Base-by-base conservation (phyloP, 108 stramenopile genomes). In the Conticribra guillardii region DNA sequence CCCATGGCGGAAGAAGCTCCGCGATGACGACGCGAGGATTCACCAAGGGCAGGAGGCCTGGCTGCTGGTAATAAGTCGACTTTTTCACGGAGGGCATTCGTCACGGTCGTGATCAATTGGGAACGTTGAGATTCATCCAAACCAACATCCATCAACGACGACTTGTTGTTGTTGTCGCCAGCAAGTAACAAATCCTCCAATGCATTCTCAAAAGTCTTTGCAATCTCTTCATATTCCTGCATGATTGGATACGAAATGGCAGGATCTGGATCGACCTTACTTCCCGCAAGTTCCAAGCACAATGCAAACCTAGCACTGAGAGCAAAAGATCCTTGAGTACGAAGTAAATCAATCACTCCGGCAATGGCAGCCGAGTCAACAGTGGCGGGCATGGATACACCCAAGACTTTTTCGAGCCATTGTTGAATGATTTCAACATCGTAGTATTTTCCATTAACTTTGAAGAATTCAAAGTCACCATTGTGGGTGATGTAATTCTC, bases 391-490 rank as follows among this genome's bases (percentile, higher is more conserved):
- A 82, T 80, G 57, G 75, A 66, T 14, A 47, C 26, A 28, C 61
- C 77, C 14, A 84, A 66, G 1, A 82, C 85, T 0, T 74, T 61
- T 49, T 69, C 74, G 65, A 93, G 64, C 89, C 89, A 93, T n/a
- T 69, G 58, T 46, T 89, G 89, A 29, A 93, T 49, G n/a, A 73
- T 57, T 41, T 82, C 86, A 23, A 90, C 72, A 19, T 89, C 88
- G 62, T 85, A 86, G 28, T 75, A 79, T 54, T 85, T 80, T 0
- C 85, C 85, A 64, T 82, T 82, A 33, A 89, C 65, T 26, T 74
- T 59, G 53, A 76, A 95, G 61, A 89, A 92, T 28, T 95, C 94
- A 65, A 95, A 89, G 72, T 95, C 94, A 33, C 94, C 94, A 71
- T 95, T 95, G 69, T 95, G 94, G 9, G 91, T 89, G 49, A 92